Base-by-base conservation (phyloP, 306 rosid genomes). In the Myrica gale region DNA sequence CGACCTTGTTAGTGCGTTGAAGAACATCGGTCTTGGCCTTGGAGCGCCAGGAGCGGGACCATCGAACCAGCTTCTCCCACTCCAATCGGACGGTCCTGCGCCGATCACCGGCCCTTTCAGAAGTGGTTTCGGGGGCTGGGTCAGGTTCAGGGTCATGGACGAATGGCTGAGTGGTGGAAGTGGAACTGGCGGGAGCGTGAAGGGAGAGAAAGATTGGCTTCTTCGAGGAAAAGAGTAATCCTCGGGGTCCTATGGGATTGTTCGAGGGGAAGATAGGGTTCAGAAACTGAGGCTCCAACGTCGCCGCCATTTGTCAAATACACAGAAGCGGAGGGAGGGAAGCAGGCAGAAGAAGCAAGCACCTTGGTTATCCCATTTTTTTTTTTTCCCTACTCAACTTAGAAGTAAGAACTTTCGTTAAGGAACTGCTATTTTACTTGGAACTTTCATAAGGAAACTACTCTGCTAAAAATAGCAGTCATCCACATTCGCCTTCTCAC, bases 41-140 rank as follows among this genome's bases (percentile, higher is more conserved):
- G 68, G 87, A 83, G 74, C 97, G 92, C 92, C 82, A 89, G 9
- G 92, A 87, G 86, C 97, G 82, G 45, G 98, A 91, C 97, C 97
- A 94, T 21, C 98, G 87, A 5, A 91, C 94, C 19, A 94, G 83
- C 82, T 90, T 94, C 94, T 94, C 97, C 98, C 97, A 94, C 32
- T 97, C 96, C 41, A 94, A 68, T 60, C 90, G 84, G 6, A 94
- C 98, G 2, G 62, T 82, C 58, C 93, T 78, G 51, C 93, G 91
- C 75, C 97, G 90, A 71, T 90, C 92, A 0, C 83, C 82, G 45
- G 79, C 83, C 68, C 86, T 76, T 66, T 89, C 92, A 0, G 17
- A 2, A 78, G 68, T 42, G 89, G 43, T 10, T 80, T 6, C 43
- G 21, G 73, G 79, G 53, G 76, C 84, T 50, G 32, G 32, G 32